Evolutionary conservation across 192 early-diverging fungal species (phyloP), one percentile per base, ranked within the genome.

Genomic region (Gigaspora rosea): DNA sequence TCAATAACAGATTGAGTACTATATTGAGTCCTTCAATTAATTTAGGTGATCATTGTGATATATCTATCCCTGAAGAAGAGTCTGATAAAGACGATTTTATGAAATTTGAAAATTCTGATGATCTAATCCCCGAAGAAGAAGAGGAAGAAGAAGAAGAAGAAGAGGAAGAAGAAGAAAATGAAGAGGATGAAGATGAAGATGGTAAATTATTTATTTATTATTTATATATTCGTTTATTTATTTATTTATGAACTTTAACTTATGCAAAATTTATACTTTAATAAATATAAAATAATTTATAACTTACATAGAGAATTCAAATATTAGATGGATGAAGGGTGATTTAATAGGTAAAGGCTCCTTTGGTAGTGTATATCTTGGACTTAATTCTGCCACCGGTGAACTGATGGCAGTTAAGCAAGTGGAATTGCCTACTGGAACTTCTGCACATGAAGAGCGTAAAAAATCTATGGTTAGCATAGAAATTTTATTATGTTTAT

Each of bases 381-480:
- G 91, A 8, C 88, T 97, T 79, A 95, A 98, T 84, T 82, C 95
- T 22, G 87, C 91, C 59, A 95, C 88, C 2, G 96, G 96, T 8
- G 95, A 91, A 47, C 82, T 98, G 36, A 97, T 99, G 95, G 98
- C 98, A 0, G 95, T 98, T 46, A 99, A 99, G 83, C 95, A 98
- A 82, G 98, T 99, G 0, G 91, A 95, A 72, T 65, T 95, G 18
- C 91, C 92, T 5, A 87, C 87, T 52, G 87, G 89, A 11, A 90
- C 90, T 54, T 87, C 89, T 16, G 85, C 88, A 36, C 91, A 87
- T 56, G 91, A 89, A 83, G 88, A 84, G 65, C 88, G 92, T 64
- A 93, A 94, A 78, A 88, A 89, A 74, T 82, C 87, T 13, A 91
- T 98, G 91, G 90, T 86, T 54, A 41, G 22, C 22, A 78, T 57